Conservation (phyloP, 306 rosid species). For the Citrullus amarus region DNA sequence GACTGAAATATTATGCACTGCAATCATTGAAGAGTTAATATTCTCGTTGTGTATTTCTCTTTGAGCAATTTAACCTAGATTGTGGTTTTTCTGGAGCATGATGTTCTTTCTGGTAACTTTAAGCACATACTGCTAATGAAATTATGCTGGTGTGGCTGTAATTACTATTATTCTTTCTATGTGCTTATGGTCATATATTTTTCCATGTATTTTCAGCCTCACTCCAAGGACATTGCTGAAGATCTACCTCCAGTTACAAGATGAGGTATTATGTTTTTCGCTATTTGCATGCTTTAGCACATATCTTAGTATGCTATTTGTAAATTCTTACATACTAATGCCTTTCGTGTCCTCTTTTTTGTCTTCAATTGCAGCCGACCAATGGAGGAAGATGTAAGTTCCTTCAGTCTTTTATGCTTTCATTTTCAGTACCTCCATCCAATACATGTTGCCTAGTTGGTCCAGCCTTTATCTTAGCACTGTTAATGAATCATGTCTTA, state of each 20-base stretch:
- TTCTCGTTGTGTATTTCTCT: neutral
- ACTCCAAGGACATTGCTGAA: neutral
- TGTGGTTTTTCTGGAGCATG: neutral
- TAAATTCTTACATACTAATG: neutral
- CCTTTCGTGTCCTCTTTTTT: neutral
- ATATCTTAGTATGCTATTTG: neutral
- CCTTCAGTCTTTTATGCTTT: neutral
- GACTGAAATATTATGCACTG: neutral
- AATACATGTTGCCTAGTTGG: neutral
- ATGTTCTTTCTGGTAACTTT: neutral
- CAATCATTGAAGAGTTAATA: neutral
- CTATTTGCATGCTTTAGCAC: neutral
- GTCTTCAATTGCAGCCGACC: conserved; percentile 31
- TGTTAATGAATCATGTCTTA: neutral
- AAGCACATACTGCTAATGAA: neutral
- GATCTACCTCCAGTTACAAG: neutral
- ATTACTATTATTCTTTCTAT: neutral
- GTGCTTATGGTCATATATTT: neutral
- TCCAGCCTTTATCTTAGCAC: neutral
- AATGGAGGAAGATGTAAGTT: conserved; percentile 87
- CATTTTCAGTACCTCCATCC: neutral
- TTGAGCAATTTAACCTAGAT: neutral
- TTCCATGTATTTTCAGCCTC: neutral
- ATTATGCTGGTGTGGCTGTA: neutral
- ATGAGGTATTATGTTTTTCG: neutral